Evolutionary conservation across 306 rosid species (phyloP).

Genomic region (Datisca glomerata): DNA sequence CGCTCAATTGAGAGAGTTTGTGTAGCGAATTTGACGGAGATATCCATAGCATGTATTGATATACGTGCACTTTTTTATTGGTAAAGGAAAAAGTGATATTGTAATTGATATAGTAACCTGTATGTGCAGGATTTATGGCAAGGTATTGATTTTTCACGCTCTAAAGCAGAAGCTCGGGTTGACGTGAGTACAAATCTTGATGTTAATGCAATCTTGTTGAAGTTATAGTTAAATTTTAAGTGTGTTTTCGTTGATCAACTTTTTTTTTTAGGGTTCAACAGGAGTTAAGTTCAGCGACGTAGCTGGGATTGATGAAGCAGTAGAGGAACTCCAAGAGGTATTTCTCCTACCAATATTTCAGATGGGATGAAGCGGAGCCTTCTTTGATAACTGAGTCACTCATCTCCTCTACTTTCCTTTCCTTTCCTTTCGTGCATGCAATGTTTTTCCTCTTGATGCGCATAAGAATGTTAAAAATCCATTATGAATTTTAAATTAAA

Average conservation of each 20-base stretch:
- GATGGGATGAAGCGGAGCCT: too few relatives aligned
- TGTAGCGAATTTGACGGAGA: too few relatives aligned
- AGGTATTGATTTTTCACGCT: conserved; percentile 95
- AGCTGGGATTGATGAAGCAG: conserved; percentile 98
- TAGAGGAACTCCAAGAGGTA: conserved; percentile 97
- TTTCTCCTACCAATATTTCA: conserved; percentile 1
- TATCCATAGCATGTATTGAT: too few relatives aligned
- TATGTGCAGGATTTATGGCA: conserved; percentile 88
- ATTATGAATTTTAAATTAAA: not conserved
- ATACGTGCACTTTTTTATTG: too few relatives aligned
- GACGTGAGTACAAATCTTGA: conserved; percentile 48
- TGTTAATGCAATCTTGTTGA: conserved; percentile 7
- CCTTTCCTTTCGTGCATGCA: conserved; percentile 2
- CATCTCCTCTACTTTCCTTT: not conserved
- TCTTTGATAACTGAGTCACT: conserved; percentile 2
- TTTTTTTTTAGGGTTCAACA: conserved; percentile 71
- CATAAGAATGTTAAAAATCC: conserved; percentile 3
- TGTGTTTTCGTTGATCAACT: not conserved
- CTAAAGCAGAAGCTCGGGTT: conserved; percentile 99
- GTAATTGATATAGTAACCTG: conserved; percentile 14
- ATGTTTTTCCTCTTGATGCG: conserved; percentile 1
- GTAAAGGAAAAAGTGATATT: too few relatives aligned
- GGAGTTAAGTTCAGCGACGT: conserved; percentile 85
- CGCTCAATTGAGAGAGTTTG: too few relatives aligned
- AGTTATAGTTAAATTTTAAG: conserved; percentile 7